These are phyloP conservation scores for Lophiotrema nucula DNA, from an alignment of 495 filamentous ascomycete species.

Conservation along the genomic window DNA sequence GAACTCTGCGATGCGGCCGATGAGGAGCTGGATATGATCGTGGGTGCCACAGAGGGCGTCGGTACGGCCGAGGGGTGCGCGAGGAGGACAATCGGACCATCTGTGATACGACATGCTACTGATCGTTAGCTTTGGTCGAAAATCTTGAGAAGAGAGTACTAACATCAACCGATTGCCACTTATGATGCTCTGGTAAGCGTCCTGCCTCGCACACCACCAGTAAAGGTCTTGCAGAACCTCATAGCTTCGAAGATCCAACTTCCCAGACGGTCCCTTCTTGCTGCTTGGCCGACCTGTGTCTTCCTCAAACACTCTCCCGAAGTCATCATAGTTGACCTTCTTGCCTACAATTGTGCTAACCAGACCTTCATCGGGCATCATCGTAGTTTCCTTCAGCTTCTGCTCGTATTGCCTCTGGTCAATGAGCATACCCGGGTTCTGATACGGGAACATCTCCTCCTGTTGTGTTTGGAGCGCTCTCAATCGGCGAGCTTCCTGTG, in stretches of 20 bases:
- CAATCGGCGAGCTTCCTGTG: constrained; percentile 64
- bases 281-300: background rate
- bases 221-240: constrained; percentile 82
- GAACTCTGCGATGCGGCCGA: constrained; percentile 82
- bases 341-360: constrained; percentile 39
- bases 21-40: constrained; percentile 79
- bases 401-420: constrained; percentile 25
- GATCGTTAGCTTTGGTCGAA: background rate
- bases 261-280: constrained; percentile 6
- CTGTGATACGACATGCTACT: constrained; percentile 71
- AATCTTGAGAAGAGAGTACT: constrained; percentile 42
- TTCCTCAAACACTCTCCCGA: constrained; percentile 28
- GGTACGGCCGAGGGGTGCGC: constrained; percentile 71
- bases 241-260: constrained; percentile 51
- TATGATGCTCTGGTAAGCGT: constrained; percentile 84
- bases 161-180: constrained; percentile 83
- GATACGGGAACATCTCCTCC: constrained; percentile 30
- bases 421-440: constrained; percentile 33
- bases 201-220: constrained; percentile 97
- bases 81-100: constrained; percentile 82
- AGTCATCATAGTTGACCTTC: constrained; percentile 40
- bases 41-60: constrained; percentile 83
- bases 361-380: constrained; percentile 38
- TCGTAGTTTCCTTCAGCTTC: constrained; percentile 2
- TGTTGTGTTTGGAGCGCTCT: constrained; percentile 45